Percentiles rank a stretch among this genome's conserved stretches.
Evolutionary conservation across 306 rosid genomes (phyloP).

Genomic region (Oemleria cerasiformis): DNA sequence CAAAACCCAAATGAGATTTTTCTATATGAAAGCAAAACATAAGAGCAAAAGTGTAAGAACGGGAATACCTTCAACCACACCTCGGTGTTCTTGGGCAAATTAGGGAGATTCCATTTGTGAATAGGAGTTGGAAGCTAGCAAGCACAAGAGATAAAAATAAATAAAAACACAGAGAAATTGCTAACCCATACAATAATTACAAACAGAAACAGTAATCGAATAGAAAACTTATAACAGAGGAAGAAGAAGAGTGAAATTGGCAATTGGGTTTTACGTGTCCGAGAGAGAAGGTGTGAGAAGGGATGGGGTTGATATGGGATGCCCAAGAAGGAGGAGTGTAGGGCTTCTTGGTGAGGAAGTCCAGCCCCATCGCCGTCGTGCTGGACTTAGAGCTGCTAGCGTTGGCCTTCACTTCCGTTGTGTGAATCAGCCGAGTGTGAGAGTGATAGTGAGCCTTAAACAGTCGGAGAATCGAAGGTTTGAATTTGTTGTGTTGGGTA

Average conservation of each 20-base stretch:
- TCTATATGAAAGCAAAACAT: background rate
- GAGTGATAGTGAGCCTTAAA: background rate
- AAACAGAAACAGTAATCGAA: background rate
- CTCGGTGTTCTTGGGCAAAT: constrained; percentile 68
- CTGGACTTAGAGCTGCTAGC: background rate
- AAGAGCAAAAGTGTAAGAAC: background rate
- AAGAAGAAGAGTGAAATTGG: background rate
- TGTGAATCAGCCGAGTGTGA: background rate
- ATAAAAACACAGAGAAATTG: background rate
- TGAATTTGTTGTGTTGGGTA: background rate
- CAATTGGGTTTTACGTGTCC: constrained; percentile 49
- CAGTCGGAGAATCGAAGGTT: background rate
- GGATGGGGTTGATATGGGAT: constrained; percentile 62
- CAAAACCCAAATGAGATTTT: constrained; percentile 5
- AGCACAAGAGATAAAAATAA: background rate
- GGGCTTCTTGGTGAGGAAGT: constrained; percentile 49
- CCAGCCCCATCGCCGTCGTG: constrained; percentile 11
- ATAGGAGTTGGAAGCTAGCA: constrained; percentile 88
- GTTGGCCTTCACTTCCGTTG: constrained; percentile 32
- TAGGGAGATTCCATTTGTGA: constrained; percentile 94
- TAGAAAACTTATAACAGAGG: too few relatives aligned
- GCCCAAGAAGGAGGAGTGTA: constrained; percentile 89
- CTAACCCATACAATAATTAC: background rate
- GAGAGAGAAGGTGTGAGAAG: constrained; percentile 68
- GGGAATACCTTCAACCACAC: constrained; percentile 75